A percentile compares a stretch with the other conserved stretches of the same genome.
These are phyloP conservation scores for Tetragonia tetragonoides DNA, from an alignment of 148 eudicot genomes.

Conservation along the genomic window DNA sequence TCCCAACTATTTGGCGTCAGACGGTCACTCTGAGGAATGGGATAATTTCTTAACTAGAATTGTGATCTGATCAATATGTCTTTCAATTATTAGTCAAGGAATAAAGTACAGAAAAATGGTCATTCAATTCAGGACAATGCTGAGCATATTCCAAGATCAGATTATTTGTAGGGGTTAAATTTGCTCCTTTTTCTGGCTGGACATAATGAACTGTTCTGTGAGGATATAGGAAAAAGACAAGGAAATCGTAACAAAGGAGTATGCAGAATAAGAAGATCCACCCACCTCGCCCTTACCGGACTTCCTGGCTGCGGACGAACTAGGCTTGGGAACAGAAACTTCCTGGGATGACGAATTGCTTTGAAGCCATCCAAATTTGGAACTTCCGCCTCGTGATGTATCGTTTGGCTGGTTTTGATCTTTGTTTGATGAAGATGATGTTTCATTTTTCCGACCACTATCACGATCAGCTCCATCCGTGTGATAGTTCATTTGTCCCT, in stretches of 20 bases:
- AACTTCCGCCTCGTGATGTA: constrained; percentile 22
- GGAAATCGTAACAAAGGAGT: too few species aligned
- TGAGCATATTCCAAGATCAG: not conserved
- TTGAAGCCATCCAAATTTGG: constrained; percentile 27
- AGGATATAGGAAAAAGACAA: not conserved
- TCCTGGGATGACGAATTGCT: constrained; percentile 30
- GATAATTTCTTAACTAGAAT: too few species aligned
- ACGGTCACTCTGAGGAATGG: too few species aligned
- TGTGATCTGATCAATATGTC: too few species aligned
- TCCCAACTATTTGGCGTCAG: too few species aligned
- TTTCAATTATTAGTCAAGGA: not conserved
- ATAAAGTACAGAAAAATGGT: not conserved
- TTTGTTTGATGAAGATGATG: constrained; percentile 23
- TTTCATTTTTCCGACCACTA: constrained; percentile 35
- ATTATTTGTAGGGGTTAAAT: too few species aligned
- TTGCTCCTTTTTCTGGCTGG: too few species aligned
- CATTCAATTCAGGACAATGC: not conserved
- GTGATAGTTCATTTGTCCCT: constrained; percentile 32
- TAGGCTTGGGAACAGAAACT: constrained; percentile 23
- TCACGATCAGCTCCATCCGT: constrained; percentile 37
- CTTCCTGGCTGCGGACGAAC: constrained; percentile 36
- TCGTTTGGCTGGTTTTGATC: constrained; percentile 33
- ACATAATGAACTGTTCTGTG: not conserved
- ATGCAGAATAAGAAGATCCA: not conserved
- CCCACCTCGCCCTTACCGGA: constrained; percentile 63